Conservation (phyloP, 805 yeast species). For the Kodamaea hsintzibuensis region DNA sequence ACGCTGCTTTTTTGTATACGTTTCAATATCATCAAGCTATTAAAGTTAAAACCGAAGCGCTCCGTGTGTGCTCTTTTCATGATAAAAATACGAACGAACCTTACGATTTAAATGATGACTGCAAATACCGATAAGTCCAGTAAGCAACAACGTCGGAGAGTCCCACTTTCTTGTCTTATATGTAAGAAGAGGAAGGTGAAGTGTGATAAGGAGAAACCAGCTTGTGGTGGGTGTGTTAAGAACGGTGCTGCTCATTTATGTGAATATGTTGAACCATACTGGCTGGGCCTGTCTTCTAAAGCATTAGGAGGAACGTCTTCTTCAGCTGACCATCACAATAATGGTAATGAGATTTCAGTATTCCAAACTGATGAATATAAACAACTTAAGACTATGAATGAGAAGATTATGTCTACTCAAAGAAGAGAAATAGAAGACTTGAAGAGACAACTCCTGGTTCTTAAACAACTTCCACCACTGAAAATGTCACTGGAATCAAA, state of each 20-base stretch:
- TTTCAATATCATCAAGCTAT: not conserved
- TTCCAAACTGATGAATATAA: constrained; percentile 19
- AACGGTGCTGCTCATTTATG: constrained; percentile 43
- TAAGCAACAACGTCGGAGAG: constrained; percentile 29
- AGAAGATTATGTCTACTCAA: constrained; percentile 26
- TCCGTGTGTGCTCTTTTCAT: not conserved
- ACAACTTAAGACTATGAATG: constrained; percentile 18
- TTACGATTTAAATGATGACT: not conserved
- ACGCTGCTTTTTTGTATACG: too few species aligned
- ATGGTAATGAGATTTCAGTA: constrained; percentile 1
- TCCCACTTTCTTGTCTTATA: constrained; percentile 41
- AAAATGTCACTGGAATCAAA: constrained; percentile 1
- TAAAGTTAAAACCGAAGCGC: not conserved
- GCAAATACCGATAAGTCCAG: constrained; percentile 11
- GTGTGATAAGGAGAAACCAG: constrained; percentile 43
- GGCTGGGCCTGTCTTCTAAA: constrained; percentile 22
- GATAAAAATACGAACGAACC: not conserved
- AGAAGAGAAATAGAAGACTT: constrained; percentile 33
- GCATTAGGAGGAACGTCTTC: not conserved
- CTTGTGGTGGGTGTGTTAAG: constrained; percentile 42
- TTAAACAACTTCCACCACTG: constrained; percentile 14
- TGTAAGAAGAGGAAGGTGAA: constrained; percentile 45
- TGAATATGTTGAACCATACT: constrained; percentile 40
- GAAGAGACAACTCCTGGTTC: constrained; percentile 26
- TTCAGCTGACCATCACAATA: too few species aligned